Evolutionary conservation across 2,329 filamentous ascomycete species (phyloP).

Genomic region (Calonectria fujianensis): DNA sequence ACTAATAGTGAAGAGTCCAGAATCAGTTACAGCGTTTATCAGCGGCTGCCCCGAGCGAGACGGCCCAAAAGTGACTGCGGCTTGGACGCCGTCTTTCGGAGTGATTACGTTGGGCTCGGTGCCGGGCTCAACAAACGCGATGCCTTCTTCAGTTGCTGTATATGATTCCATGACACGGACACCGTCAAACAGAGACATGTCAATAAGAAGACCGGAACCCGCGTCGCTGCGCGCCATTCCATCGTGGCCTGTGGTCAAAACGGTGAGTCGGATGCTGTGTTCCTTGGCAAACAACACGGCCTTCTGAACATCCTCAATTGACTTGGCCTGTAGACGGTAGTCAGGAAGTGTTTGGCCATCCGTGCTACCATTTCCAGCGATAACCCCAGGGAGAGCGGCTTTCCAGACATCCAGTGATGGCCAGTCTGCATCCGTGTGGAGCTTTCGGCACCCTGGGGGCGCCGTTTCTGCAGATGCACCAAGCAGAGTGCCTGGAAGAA

Average conservation of each 20-base stretch:
- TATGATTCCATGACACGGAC: neutral
- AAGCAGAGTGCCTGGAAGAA: neutral
- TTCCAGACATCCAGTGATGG: neutral
- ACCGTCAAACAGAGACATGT: neutral
- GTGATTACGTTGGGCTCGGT: neutral
- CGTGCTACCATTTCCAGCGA: neutral
- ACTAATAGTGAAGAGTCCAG: neutral
- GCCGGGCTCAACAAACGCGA: neutral
- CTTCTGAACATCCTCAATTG: neutral
- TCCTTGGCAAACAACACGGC: constrained; percentile 7
- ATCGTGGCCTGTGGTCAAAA: constrained; percentile 3
- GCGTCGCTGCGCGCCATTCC: constrained; percentile 13
- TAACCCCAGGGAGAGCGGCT: neutral
- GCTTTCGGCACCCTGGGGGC: neutral
- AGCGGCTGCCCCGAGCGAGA: neutral
- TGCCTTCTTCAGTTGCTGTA: neutral
- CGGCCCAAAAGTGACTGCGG: neutral
- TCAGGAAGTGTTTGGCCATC: neutral
- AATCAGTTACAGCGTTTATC: neutral
- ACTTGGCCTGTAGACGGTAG: neutral
- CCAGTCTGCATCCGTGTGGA: constrained; percentile 5
- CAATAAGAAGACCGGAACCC: neutral
- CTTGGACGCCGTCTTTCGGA: neutral
- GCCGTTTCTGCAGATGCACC: neutral
- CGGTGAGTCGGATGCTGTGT: constrained; percentile 7